phyloP scores from a whole-genome alignment of 768 basidiomycete genomes.

The Exsudoporus frostii region DNA sequence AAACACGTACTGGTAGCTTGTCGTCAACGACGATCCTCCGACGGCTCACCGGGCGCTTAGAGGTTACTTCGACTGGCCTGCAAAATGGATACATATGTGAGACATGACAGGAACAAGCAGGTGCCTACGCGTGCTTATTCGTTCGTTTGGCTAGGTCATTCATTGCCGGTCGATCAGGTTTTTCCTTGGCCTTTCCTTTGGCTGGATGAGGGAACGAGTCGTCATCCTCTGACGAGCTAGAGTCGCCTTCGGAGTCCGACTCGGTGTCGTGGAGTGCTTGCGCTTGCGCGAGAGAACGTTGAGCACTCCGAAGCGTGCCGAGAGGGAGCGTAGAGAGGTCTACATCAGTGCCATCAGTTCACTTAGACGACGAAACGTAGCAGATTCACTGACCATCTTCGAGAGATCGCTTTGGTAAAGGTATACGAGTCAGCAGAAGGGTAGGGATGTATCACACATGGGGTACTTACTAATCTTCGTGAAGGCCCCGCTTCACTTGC shows the following conservation, averaged over 20 bases:
- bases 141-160: conserved; percentile 56
- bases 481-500: conserved; percentile 8
- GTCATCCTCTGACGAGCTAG: conserved; percentile 9
- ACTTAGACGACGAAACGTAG: not conserved
- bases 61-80: conserved; percentile 80
- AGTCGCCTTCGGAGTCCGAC: conserved; percentile 26
- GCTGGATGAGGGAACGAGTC: conserved; percentile 2
- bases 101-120: not conserved
- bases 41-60: conserved; percentile 81
- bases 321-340: conserved; percentile 62
- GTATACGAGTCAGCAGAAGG: not conserved
- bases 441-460: not conserved
- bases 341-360: conserved; percentile 24
- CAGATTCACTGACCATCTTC: conserved; percentile 21
- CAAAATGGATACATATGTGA: not conserved
- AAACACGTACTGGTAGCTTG: conserved; percentile 52
- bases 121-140: conserved; percentile 83
- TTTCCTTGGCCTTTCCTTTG: conserved; percentile 35
- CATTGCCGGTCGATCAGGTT: conserved; percentile 41
- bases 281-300: conserved; percentile 46
- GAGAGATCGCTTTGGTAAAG: conserved; percentile 24
- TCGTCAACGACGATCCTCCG: conserved; percentile 67
- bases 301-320: conserved; percentile 64
- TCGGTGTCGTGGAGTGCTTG: conserved; percentile 40
- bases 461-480: conserved; percentile 14